Base-by-base conservation (phyloP, 164 flowering plant species). In the Sextonia rubra region DNA sequence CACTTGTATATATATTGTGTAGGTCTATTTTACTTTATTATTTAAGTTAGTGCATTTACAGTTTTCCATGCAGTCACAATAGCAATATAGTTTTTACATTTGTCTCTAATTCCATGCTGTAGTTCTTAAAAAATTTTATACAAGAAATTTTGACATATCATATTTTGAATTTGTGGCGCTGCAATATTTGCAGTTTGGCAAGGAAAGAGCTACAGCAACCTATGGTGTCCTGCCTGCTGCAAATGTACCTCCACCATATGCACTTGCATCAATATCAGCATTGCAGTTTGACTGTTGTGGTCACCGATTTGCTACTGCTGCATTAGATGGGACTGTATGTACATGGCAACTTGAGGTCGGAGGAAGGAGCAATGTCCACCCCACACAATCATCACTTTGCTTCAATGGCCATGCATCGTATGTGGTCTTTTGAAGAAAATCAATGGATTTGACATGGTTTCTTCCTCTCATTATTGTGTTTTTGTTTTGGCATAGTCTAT, bases 291-390 rank as follows among this genome's bases (percentile, higher is more conserved):
- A 92, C 69, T 86, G 77, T 48, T 96, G 79, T 76, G 99, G 99
- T 55, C 97, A 96, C 62, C 82, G 97, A 82, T 96, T 96, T 85
- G 92, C 92, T 25, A 86, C 89, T 66, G 91, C 88, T 76, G 97
- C 98, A 71, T 80, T 84, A 72, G 99, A 96, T 83, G 99, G 99
- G 73, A 96, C 97, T 7, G 86, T 96, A n/a, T 86, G 97, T 84
- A 88, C 97, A 12, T 96, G 99, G 99, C 98, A 93, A 83, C 93
- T 93, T 79, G 99, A 96, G 80, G 98, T 93, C 49, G 98, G 99
- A 78, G 97, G 98, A 78, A 84, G 93, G 77, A 90, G 90, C 85
- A 89, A 91, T 66, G 80, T 91, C 71, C 79, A 76, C 56, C 99
- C 99, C 26, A 90, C 92, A 47, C 97, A 96, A 77, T 91, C 98